Base-by-base conservation (phyloP, 2,329 filamentous ascomycete genomes). In the Pseudocercospora fuligena region DNA sequence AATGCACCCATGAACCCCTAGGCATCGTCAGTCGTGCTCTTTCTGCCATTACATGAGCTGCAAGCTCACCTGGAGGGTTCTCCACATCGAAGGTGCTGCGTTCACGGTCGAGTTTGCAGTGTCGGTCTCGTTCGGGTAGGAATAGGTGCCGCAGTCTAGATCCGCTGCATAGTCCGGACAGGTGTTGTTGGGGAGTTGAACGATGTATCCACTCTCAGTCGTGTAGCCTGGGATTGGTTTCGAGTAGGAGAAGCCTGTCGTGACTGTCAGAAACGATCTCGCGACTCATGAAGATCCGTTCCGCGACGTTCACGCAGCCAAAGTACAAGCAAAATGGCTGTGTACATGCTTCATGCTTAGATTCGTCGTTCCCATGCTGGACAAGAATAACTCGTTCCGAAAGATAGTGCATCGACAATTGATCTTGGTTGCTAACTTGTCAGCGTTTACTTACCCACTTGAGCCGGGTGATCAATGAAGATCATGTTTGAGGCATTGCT, bases 381-480 rank as follows among this genome's bases (percentile, higher is more conserved):
- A 47, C 43, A 47, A 46, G 7, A 16, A 49, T 21, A 49, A n/a
- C 46, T 49, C 21, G 46, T 23, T 49, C 46, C 1, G n/a, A 5
- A 23, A 23, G n/a, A 49, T n/a, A 49, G 21, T 3, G n/a, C 12
- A 36, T 36, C 33, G 11, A 12, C 33, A 14, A 2, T 16, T 36
- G 11, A 14, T 3, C 33, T 36, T 49, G n/a, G 9, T 16, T 49
- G 3, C n/a, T 23, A 9, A 11, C n/a, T 11, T n/a, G 3, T 25
- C 9, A 5, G 12, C 23, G 8, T 51, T 16, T 7, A 23, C 51
- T 23, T 54, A 54, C 51, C 51, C 16, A 58, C 54, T 58, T 58
- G 54, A 40, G 54, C 84, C 8, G 87, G 90, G 75, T 92, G 86
- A 71, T 92, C 89, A 70, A 92, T 86, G 77, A 90, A 92, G 16